phyloP scores from a whole-genome alignment of 345 rosid genomes.

The Populus davidiana region DNA sequence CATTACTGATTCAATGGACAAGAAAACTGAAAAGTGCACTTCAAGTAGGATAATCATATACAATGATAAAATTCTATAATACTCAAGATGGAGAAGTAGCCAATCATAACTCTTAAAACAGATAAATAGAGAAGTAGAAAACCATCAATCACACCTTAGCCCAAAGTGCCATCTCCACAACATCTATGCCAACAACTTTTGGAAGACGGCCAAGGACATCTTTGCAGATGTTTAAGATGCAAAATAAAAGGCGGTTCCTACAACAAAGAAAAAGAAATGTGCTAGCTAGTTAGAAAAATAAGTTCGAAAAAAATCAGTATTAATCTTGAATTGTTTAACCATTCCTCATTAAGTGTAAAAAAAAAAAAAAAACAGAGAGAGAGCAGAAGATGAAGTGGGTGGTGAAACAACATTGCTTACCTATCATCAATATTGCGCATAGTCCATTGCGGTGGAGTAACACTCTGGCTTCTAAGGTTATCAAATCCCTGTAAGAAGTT shows the following conservation, averaged over 20 bases:
- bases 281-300: not conserved
- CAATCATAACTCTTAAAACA: not conserved
- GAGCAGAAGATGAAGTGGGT: not conserved
- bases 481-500: slow-evolving; percentile 80
- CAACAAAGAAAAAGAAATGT: not conserved
- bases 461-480: slow-evolving; percentile 96
- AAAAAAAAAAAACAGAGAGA: too few relatives aligned
- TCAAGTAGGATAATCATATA: not conserved
- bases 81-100: slow-evolving; percentile 10
- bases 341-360: not conserved
- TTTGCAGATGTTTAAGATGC: slow-evolving; percentile 32
- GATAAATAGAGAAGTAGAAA: slow-evolving; percentile 8
- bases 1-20: not conserved
- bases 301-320: slow-evolving; percentile 14
- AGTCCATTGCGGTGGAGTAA: slow-evolving; percentile 98
- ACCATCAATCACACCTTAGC: slow-evolving; percentile 63
- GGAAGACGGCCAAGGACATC: slow-evolving; percentile 34
- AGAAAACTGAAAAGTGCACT: not conserved
- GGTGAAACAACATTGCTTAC: slow-evolving; percentile 26
- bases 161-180: slow-evolving; percentile 40
- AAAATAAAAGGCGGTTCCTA: slow-evolving; percentile 32
- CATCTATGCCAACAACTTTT: slow-evolving; percentile 36
- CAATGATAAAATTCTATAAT: not conserved
- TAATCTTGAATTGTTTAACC: not conserved
- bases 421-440: slow-evolving; percentile 98